Evolutionary conservation across 352 stramenopile species (phyloP).

Genomic region (Pelagophyceae sp.): DNA sequence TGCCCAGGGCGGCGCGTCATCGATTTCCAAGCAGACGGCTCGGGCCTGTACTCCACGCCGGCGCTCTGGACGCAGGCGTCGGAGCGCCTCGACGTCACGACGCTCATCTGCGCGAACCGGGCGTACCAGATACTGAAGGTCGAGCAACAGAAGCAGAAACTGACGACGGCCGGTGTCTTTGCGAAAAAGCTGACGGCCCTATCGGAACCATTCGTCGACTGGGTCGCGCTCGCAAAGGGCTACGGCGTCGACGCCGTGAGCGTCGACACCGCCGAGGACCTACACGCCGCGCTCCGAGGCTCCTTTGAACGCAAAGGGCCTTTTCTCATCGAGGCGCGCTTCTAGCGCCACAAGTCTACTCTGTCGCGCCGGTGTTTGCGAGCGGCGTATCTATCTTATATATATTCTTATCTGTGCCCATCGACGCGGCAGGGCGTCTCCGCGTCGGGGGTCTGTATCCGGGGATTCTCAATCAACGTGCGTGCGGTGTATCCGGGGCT

Average conservation of each 20-base stretch:
- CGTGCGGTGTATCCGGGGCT: too few relatives aligned
- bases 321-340: slow-evolving; percentile 6
- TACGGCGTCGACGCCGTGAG: neutral
- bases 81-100: slow-evolving; percentile 1
- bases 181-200: slow-evolving; percentile 3
- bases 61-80: neutral
- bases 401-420: too few relatives aligned
- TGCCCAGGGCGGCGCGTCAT: neutral
- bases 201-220: neutral
- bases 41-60: slow-evolving; percentile 7
- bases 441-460: too few relatives aligned
- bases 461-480: too few relatives aligned
- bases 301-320: neutral
- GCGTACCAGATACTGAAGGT: slow-evolving; percentile 8
- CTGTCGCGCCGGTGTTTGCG: too few relatives aligned
- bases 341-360: neutral
- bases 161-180: neutral
- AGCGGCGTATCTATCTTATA: too few relatives aligned
- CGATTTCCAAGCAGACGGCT: slow-evolving; percentile 16
- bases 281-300: neutral
- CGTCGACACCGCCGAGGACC: neutral
- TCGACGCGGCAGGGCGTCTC: too few relatives aligned
- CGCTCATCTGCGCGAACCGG: neutral
- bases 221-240: slow-evolving; percentile 3
- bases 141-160: slow-evolving; percentile 5